A percentile compares a stretch with the other conserved stretches of the same genome.
These are phyloP conservation scores for Pseudogymnoascus sp. DNA, from an alignment of 2,329 filamentous ascomycete genomes.

Conservation along the genomic window DNA sequence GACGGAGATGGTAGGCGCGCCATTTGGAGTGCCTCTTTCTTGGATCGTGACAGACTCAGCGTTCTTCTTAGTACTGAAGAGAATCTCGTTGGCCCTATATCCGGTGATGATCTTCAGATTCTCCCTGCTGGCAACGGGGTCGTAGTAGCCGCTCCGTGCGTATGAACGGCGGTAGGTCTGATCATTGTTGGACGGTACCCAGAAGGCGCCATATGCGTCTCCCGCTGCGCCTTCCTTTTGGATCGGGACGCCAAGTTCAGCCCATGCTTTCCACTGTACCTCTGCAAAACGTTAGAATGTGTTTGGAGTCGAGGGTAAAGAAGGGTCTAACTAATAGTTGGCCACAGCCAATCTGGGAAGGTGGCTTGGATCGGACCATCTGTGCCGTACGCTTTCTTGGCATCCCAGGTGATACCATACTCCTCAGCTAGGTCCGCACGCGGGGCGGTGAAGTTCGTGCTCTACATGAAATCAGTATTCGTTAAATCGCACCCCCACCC, in stretches of 20 bases:
- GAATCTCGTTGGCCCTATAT: constrained; percentile 20
- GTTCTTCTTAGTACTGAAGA: constrained; percentile 20
- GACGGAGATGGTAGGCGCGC: constrained; percentile 8
- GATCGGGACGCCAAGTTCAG: constrained; percentile 30
- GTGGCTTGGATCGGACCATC: constrained; percentile 33
- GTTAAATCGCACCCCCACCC: background rate
- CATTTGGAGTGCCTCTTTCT: background rate
- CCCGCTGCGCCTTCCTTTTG: constrained; percentile 32
- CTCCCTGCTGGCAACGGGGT: constrained; percentile 25
- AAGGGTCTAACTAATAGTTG: constrained; percentile 24
- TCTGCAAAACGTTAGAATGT: constrained; percentile 8
- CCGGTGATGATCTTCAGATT: constrained; percentile 15
- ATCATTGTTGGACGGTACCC: constrained; percentile 27
- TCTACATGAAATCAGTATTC: constrained; percentile 18
- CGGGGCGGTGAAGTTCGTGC: constrained; percentile 29
- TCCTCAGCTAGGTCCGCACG: constrained; percentile 25
- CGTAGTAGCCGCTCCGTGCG: constrained; percentile 33
- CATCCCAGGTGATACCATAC: constrained; percentile 30
- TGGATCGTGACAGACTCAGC: constrained; percentile 14
- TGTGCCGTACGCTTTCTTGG: constrained; percentile 27
- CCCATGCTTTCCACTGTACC: constrained; percentile 24
- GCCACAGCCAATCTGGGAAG: constrained; percentile 33
- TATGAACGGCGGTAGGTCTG: constrained; percentile 28
- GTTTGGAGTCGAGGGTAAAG: background rate
- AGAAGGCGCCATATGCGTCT: constrained; percentile 30